phyloP scores from a whole-genome alignment of 2,329 filamentous ascomycete species.

The Lasiodiplodia sp. region DNA sequence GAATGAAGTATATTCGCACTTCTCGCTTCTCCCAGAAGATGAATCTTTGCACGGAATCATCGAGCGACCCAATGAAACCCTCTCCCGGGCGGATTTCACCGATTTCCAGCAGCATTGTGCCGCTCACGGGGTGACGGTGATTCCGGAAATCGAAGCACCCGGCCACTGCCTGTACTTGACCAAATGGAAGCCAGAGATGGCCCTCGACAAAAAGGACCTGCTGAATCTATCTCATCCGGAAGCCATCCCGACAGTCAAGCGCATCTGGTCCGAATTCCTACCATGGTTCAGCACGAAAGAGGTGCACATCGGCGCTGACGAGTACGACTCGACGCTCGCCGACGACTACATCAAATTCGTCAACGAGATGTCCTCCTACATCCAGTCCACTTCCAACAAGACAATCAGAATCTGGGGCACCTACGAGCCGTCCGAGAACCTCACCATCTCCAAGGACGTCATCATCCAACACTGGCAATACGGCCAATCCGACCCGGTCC shows the following conservation, averaged over 20 bases:
- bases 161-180: conserved; percentile 47
- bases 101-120: conserved; percentile 47
- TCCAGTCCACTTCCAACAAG: conserved; percentile 44
- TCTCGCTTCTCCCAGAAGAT: conserved; percentile 51
- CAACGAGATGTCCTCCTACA: conserved; percentile 45
- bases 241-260: conserved; percentile 45
- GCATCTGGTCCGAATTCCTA: conserved; percentile 46
- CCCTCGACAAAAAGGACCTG: conserved; percentile 45
- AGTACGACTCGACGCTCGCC: conserved; percentile 45
- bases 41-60: conserved; percentile 43
- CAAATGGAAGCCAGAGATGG: conserved; percentile 50
- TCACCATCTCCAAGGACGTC: conserved; percentile 51
- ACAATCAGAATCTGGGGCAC: conserved; percentile 51
- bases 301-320: conserved; percentile 48
- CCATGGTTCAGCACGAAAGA: conserved; percentile 49
- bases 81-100: conserved; percentile 44
- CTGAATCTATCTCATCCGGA: conserved; percentile 46
- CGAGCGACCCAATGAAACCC: conserved; percentile 45
- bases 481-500: conserved; percentile 55
- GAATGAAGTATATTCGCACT: conserved; percentile 55
- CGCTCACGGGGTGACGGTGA: conserved; percentile 44
- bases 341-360: conserved; percentile 49
- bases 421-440: conserved; percentile 50
- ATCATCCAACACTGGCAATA: conserved; percentile 59
- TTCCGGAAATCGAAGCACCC: conserved; percentile 48